A percentile compares a stretch with the other conserved stretches of the same genome.
These are phyloP conservation scores for Yamagishiella unicocca DNA, from an alignment of 139 green algal species.

Conservation along the genomic window DNA sequence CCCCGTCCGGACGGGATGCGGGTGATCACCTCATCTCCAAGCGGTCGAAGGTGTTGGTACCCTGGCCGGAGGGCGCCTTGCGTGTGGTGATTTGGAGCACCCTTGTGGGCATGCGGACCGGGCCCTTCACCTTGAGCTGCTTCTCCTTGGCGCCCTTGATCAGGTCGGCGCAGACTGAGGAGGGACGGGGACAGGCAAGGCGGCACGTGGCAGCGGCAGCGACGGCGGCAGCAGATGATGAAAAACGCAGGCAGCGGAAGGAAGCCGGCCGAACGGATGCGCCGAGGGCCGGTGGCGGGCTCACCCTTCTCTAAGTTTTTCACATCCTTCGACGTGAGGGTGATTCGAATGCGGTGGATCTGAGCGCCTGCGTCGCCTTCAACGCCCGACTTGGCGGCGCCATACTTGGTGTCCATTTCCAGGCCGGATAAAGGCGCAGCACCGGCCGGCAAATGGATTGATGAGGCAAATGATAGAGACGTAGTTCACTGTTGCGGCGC, in stretches of 20 bases:
- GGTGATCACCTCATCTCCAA: constrained; percentile 94
- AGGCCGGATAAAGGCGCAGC: too few relatives aligned
- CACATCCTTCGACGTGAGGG: constrained; percentile 95
- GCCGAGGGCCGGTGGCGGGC: neutral
- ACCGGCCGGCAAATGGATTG: too few relatives aligned
- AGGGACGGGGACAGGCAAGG: neutral
- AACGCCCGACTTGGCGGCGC: constrained; percentile 40
- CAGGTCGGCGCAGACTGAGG: constrained; percentile 92
- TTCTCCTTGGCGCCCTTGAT: constrained; percentile 99
- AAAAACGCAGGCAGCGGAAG: neutral
- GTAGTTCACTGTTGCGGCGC: too few relatives aligned
- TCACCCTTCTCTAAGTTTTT: constrained; percentile 97
- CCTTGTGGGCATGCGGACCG: constrained; percentile 99
- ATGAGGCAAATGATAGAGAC: too few relatives aligned
- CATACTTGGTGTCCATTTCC: constrained; percentile 52
- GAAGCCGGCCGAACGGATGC: neutral
- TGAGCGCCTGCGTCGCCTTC: constrained; percentile 81
- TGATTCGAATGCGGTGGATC: constrained; percentile 98
- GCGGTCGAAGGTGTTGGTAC: constrained; percentile 98
- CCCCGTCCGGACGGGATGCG: too few relatives aligned
- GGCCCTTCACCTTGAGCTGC: constrained; percentile 97
- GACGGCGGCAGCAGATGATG: neutral
- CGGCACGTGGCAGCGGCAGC: neutral
- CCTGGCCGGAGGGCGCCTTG: constrained; percentile 98
- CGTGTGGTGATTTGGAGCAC: constrained; percentile 94